phyloP scores from a whole-genome alignment of 169 alveolate genomes.

The Plasmodium coatneyi region DNA sequence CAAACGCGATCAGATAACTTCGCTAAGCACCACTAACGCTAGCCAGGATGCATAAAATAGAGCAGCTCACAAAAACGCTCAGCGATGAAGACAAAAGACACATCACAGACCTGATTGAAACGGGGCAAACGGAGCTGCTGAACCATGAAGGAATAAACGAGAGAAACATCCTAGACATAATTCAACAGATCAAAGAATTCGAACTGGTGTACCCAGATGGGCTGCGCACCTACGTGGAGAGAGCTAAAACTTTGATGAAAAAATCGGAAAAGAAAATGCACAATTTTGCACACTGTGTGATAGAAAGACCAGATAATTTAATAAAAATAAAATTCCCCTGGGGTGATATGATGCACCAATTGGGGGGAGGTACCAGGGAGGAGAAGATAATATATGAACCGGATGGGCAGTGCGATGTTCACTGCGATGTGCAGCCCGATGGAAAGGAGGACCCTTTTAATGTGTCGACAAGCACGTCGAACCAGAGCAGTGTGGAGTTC shows the following conservation, averaged over 20 bases:
- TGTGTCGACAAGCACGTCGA: background rate
- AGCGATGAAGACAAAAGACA: slow-evolving; percentile 26
- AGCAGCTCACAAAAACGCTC: background rate
- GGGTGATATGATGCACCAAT: slow-evolving; percentile 83
- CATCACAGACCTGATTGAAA: slow-evolving; percentile 1
- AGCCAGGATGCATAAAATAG: slow-evolving; percentile 21
- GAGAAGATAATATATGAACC: slow-evolving; percentile 82
- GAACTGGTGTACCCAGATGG: slow-evolving; percentile 81
- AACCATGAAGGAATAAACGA: slow-evolving; percentile 46
- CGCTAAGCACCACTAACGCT: background rate
- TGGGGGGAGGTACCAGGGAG: slow-evolving; percentile 85
- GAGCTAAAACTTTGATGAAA: slow-evolving; percentile 86
- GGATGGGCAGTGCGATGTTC: background rate
- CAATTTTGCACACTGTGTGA: slow-evolving; percentile 80
- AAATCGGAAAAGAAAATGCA: slow-evolving; percentile 15
- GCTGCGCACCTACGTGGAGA: slow-evolving; percentile 84
- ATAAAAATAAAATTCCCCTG: slow-evolving; percentile 48
- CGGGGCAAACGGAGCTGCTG: slow-evolving; percentile 36
- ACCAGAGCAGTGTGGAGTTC: background rate
- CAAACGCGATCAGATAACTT: background rate
- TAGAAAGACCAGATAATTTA: slow-evolving; percentile 77
- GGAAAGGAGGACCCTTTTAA: background rate
- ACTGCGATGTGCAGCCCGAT: background rate
- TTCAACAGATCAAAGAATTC: slow-evolving; percentile 62
- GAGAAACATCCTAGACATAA: slow-evolving; percentile 18